Evolutionary conservation across 2,329 filamentous ascomycete species (phyloP), one percentile per base, ranked within the genome.

Genomic region (Microsporum audouinii): DNA sequence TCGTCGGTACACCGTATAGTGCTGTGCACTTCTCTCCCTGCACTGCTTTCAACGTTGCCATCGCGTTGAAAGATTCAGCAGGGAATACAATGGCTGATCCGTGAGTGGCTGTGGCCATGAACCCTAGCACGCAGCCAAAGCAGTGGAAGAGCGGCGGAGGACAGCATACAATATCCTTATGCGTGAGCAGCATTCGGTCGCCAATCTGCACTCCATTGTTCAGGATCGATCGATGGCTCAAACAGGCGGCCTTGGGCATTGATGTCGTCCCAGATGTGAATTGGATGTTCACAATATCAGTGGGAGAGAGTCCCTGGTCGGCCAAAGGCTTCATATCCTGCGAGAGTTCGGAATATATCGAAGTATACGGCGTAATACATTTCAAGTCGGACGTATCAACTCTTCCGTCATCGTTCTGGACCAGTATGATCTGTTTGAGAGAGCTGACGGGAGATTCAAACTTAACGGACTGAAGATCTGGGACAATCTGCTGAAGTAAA

Each of bases 221-320:
- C 63, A 99, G 80, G 65, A 97, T 92, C n/a, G 82, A 86, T 2
- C 80, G 82, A 75, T 97, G 92, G 0, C 84, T 86, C 36, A 99
- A 81, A 77, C 91, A 95, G 1, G 92, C 92, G 0, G 94, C 94
- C 76, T 97, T 97, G 27, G 91, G 92, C 69, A 83, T 80, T 0
- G 88, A 89, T 0, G 94, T 97, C 0, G 94, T 97, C n/a, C 92
- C 94, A 0, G 88, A 92, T 0, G 94, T 99, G 77, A 97, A 97
- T 73, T 97, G 92, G 65, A 97, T 96, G 71, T 96, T 97, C 66
- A 95, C 86, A 1, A 88, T 84, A 58, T 97, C 92, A 63, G 82
- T 72, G 0, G 84, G 79, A 87, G 77, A 73, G 29, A 72, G 34
- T 67, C 67, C 8, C 70, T 78, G 71, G 73, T 77, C 63, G 69